Conservation (phyloP, 345 rosid genomes). For the Lepidium sativum region DNA sequence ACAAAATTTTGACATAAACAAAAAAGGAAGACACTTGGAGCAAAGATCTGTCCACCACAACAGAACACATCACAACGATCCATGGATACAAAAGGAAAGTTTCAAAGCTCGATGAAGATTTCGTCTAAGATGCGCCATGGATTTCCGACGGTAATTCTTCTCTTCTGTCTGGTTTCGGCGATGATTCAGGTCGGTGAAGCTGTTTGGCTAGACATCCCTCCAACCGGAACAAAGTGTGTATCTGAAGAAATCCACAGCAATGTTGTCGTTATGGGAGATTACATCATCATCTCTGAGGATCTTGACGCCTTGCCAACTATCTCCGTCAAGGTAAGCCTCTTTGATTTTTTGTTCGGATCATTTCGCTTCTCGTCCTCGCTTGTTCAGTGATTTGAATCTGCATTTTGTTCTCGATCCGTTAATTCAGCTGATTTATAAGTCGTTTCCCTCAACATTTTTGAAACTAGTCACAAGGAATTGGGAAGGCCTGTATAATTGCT, state of each 20-base stretch:
- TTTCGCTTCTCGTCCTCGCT: background rate
- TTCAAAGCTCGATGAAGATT: constrained; percentile 10
- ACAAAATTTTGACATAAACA: background rate
- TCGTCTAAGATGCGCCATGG: background rate
- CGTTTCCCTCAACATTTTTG: background rate
- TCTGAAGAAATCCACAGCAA: constrained; percentile 87
- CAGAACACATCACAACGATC: constrained; percentile 4
- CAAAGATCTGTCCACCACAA: constrained; percentile 2
- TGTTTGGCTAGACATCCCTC: constrained; percentile 67
- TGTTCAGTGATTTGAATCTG: constrained; percentile 2
- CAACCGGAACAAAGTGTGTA: constrained; percentile 82
- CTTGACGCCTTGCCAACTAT: constrained; percentile 34
- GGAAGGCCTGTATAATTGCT: background rate
- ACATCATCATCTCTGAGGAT: constrained; percentile 54
- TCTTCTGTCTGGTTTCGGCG: background rate
- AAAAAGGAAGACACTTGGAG: background rate
- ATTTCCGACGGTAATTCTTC: background rate
- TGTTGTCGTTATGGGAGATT: constrained; percentile 77
- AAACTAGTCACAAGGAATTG: background rate
- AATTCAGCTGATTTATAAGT: background rate
- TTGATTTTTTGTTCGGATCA: background rate
- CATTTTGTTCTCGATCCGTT: constrained; percentile 12
- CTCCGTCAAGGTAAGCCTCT: constrained; percentile 45
- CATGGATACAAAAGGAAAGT: background rate
- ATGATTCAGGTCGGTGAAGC: constrained; percentile 33